Percentiles rank a stretch among this genome's conserved stretches.
Evolutionary conservation across 768 basidiomycete genomes (phyloP).

Genomic region (Lepiota subincarnata): DNA sequence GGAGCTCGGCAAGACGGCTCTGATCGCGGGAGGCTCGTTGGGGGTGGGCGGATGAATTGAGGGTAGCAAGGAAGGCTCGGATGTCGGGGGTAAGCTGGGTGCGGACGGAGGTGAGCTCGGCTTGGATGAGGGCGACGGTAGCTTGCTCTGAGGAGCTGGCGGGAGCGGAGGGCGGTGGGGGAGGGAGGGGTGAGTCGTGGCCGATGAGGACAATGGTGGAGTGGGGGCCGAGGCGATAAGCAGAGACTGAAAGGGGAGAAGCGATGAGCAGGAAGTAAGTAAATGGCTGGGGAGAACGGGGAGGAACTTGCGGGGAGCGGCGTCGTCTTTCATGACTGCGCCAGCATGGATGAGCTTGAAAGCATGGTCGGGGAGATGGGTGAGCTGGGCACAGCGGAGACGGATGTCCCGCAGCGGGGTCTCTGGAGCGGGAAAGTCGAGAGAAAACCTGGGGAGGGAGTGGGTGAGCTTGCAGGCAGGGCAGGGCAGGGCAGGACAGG

Average conservation of each 20-base stretch:
- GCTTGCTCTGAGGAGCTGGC: conserved; percentile 43
- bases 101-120: conserved; percentile 51
- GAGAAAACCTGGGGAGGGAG: conserved; percentile 27
- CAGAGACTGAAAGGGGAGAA: conserved; percentile 46
- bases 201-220: conserved; percentile 70
- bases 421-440: conserved; percentile 52
- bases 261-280: conserved; percentile 9
- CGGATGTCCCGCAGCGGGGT: conserved; percentile 60
- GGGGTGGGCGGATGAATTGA: conserved; percentile 15
- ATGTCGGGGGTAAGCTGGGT: conserved; percentile 52
- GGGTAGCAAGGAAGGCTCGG: conserved; percentile 44
- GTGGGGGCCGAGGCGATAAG: conserved; percentile 68
- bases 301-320: conserved; percentile 48
- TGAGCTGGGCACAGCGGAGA: conserved; percentile 63
- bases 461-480: not conserved
- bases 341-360: conserved; percentile 92
- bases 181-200: conserved; percentile 23
- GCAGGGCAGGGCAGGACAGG: not conserved
- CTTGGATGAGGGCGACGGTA: conserved; percentile 49
- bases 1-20: conserved; percentile 68
- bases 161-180: conserved; percentile 17
- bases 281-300: not conserved
- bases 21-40: conserved; percentile 30
- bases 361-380: conserved; percentile 59
- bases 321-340: conserved; percentile 85